Evolutionary conservation across 2,329 filamentous ascomycete genomes (phyloP).

Genomic region (Zarea fungicola): DNA sequence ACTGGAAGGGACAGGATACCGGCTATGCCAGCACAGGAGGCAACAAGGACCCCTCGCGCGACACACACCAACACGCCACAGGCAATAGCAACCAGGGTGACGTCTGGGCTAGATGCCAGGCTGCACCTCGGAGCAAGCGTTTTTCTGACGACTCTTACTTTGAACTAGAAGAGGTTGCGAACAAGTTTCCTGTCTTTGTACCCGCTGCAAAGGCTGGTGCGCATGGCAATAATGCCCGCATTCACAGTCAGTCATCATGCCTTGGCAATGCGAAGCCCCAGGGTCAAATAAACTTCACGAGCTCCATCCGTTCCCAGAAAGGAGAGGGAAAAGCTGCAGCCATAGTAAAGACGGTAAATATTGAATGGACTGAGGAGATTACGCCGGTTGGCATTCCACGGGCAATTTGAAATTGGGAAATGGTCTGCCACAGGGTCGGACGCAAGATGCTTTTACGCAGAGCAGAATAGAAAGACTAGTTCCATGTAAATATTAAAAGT

Average conservation of each 20-base stretch:
- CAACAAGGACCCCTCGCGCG: neutral
- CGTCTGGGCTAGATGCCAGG: neutral
- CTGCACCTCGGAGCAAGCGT: neutral
- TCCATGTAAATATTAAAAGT: too few relatives aligned
- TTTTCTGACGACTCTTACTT: neutral
- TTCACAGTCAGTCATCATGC: neutral
- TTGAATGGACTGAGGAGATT: conserved; percentile 1
- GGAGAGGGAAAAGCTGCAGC: neutral
- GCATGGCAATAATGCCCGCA: neutral
- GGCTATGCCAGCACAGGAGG: neutral
- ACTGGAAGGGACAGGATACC: neutral
- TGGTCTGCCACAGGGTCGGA: too few relatives aligned
- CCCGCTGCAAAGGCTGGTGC: neutral
- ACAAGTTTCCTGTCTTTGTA: neutral
- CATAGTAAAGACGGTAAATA: neutral
- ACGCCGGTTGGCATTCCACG: too few relatives aligned
- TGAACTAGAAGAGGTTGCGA: neutral
- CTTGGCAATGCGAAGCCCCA: neutral
- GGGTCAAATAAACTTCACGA: neutral
- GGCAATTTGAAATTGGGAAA: too few relatives aligned
- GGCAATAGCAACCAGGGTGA: neutral
- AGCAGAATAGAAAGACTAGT: too few relatives aligned
- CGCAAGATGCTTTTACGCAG: too few relatives aligned
- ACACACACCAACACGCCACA: neutral
- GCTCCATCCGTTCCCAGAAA: neutral